These are phyloP conservation scores for Lagerstroemia speciosa DNA, from an alignment of 345 rosid species.

Conservation along the genomic window DNA sequence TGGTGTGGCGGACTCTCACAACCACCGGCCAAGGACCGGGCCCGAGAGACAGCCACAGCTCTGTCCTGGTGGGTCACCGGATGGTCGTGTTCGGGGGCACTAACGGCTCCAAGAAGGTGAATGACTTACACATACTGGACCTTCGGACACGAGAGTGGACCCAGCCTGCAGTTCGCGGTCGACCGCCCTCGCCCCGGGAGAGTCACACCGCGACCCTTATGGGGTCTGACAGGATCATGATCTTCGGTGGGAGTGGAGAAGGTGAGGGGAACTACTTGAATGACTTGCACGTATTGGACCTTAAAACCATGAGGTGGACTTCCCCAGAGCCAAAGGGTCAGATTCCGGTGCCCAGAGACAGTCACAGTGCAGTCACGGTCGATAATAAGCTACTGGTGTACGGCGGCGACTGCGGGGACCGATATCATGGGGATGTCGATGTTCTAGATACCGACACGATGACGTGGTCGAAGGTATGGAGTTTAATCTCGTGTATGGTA, in stretches of 20 bases:
- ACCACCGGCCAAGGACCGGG: constrained; percentile 66
- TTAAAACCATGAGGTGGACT: constrained; percentile 53
- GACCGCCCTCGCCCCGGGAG: constrained; percentile 55
- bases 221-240: constrained; percentile 35
- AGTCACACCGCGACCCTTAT: constrained; percentile 63
- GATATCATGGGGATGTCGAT: constrained; percentile 55
- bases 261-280: constrained; percentile 69
- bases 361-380: constrained; percentile 50
- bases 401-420: constrained; percentile 70
- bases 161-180: constrained; percentile 35
- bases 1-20: constrained; percentile 43
- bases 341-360: constrained; percentile 62
- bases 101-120: constrained; percentile 59
- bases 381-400: constrained; percentile 44
- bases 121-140: constrained; percentile 56
- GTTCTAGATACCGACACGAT: constrained; percentile 37
- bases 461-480: constrained; percentile 55
- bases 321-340: constrained; percentile 47
- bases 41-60: constrained; percentile 71
- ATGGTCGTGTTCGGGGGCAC: constrained; percentile 77
- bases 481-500: neutral
- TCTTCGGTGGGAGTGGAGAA: constrained; percentile 80
- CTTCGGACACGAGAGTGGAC: constrained; percentile 49
- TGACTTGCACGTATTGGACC: constrained; percentile 57
- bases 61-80: constrained; percentile 42